These are phyloP conservation scores for Nicotiana rustica DNA, from an alignment of 305 asterid genomes.

Conservation along the genomic window DNA sequence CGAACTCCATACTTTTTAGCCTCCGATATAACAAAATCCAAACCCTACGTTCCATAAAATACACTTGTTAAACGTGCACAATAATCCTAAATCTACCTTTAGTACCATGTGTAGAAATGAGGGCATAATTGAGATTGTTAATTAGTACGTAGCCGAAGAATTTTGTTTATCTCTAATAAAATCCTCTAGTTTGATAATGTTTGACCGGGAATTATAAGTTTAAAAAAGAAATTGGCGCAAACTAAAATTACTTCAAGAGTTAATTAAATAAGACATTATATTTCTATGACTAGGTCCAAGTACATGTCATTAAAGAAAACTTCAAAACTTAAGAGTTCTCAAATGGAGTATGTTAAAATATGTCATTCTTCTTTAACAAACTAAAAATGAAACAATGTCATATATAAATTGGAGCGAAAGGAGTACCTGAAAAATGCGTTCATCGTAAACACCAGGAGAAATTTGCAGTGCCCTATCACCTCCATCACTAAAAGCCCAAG, in stretches of 20 bases:
- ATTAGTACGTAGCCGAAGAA: neutral
- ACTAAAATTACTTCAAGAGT: neutral
- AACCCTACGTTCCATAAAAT: constrained; percentile 44
- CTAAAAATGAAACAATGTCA: neutral
- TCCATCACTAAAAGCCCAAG: constrained; percentile 73
- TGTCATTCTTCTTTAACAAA: neutral
- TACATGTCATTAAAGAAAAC: neutral
- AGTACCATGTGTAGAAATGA: too few relatives aligned
- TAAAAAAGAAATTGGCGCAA: neutral
- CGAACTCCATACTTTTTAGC: constrained; percentile 52
- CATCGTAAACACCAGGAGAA: constrained; percentile 62
- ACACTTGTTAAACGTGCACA: neutral
- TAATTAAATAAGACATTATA: neutral
- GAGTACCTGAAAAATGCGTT: constrained; percentile 56
- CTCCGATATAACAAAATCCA: constrained; percentile 62
- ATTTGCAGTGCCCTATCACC: constrained; percentile 55
- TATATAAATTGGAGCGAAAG: neutral
- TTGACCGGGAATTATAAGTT: neutral
- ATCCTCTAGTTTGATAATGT: too few relatives aligned
- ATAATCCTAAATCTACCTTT: neutral
- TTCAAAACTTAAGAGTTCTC: neutral
- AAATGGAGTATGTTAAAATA: neutral
- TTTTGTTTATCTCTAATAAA: too few relatives aligned
- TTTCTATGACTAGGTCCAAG: neutral
- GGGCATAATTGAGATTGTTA: neutral